These are phyloP conservation scores for Sarocladium oryzae DNA, from an alignment of 2,329 filamentous ascomycete species.

Conservation along the genomic window DNA sequence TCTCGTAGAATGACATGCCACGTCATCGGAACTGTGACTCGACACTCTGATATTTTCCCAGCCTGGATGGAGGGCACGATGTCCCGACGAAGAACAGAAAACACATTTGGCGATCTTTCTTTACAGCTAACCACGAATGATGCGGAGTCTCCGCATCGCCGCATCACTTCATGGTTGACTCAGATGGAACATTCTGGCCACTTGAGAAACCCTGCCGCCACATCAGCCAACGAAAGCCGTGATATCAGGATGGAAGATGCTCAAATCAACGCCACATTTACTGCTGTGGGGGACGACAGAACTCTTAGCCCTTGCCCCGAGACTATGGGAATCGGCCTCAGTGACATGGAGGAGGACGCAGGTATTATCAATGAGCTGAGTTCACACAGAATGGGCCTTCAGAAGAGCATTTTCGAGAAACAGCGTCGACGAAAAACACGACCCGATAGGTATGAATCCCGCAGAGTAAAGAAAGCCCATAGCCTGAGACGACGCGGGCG, in stretches of 20 bases:
- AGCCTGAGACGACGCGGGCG: not conserved
- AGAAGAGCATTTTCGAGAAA: constrained; percentile 36
- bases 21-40: no score
- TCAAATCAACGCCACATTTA: no score
- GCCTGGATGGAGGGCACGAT: no score
- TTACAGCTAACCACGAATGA: no score
- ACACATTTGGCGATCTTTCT: no score
- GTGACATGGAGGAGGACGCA: not conserved
- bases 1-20: no score
- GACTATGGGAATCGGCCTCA: not conserved
- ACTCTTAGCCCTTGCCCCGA: not conserved
- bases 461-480: constrained; percentile 18
- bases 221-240: no score
- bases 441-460: constrained; percentile 45
- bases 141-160: no score
- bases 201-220: not conserved
- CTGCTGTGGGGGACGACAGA: not conserved
- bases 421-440: constrained; percentile 49
- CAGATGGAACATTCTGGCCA: not conserved
- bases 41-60: no score
- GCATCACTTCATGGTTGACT: not conserved
- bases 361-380: not conserved
- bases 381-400: no score
- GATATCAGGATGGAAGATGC: no score
- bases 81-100: no score